A percentile compares a stretch with the other conserved stretches of the same genome.
Conservation (phyloP, 1,284 basidiomycete genomes). For the Cryptococcus depauperatus region DNA sequence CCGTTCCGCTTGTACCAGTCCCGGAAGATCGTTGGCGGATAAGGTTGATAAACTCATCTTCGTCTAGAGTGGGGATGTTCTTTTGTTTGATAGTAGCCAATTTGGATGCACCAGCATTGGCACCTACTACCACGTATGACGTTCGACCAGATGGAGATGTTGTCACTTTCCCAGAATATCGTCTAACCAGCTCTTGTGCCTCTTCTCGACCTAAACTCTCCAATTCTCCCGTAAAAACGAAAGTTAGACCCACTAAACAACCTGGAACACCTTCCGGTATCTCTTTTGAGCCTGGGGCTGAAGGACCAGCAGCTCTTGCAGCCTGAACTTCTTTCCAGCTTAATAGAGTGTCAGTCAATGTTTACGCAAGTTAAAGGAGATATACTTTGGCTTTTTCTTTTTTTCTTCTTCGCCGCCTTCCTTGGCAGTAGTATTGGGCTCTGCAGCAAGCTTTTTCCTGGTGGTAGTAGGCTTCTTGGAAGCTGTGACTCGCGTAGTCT, state of each 20-base stretch:
- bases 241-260: slow-evolving; percentile 75
- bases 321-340: slow-evolving; percentile 55
- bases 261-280: slow-evolving; percentile 71
- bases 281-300: slow-evolving; percentile 58
- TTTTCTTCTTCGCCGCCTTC: slow-evolving; percentile 16
- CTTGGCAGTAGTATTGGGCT: background rate
- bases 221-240: slow-evolving; percentile 95
- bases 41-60: slow-evolving; percentile 79
- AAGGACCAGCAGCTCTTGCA: slow-evolving; percentile 59
- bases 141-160: slow-evolving; percentile 84
- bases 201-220: slow-evolving; percentile 81
- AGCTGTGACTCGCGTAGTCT: slow-evolving; percentile 16
- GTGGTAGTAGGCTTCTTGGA: slow-evolving; percentile 26
- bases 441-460: slow-evolving; percentile 24
- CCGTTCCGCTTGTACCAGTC: slow-evolving; percentile 18
- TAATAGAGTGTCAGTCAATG: slow-evolving; percentile 3
- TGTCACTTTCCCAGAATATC: slow-evolving; percentile 86
- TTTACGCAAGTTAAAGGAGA: background rate
- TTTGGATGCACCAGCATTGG: slow-evolving; percentile 81
- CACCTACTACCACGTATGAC: slow-evolving; percentile 79
- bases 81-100: slow-evolving; percentile 76
- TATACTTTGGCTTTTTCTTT: slow-evolving; percentile 28
- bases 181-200: slow-evolving; percentile 78
- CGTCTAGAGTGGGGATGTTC: slow-evolving; percentile 63
- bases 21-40: slow-evolving; percentile 56